phyloP scores from a whole-genome alignment of 164 flowering plant genomes.

The Dillenia turbinata region DNA sequence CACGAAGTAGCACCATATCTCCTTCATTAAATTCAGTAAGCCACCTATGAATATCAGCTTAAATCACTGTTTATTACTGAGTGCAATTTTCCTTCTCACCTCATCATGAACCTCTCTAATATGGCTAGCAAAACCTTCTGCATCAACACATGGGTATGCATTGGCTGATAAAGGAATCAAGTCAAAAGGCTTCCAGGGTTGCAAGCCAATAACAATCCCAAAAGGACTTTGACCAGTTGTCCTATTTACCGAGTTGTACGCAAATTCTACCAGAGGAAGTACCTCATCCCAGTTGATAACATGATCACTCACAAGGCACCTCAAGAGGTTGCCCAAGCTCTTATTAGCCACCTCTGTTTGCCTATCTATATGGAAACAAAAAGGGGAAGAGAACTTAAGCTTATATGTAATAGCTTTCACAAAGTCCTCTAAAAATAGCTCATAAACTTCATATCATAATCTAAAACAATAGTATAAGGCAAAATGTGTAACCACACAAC shows the following conservation, averaged over 20 bases:
- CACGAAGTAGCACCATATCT: too few relatives aligned
- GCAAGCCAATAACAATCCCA: not conserved
- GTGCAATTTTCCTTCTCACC: too few relatives aligned
- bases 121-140: constrained; percentile 1
- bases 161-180: not conserved
- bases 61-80: too few relatives aligned
- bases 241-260: constrained; percentile 2
- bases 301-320: not conserved
- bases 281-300: constrained; percentile 1
- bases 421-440: too few relatives aligned
- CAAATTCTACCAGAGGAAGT: not conserved
- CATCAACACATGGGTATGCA: not conserved
- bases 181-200: constrained; percentile 1
- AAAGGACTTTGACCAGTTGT: constrained; percentile 1
- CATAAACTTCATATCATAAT: too few relatives aligned
- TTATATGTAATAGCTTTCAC: not conserved
- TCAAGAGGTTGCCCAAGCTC: not conserved
- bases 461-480: too few relatives aligned
- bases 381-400: not conserved
- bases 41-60: too few relatives aligned
- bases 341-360: not conserved
- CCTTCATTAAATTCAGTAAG: too few relatives aligned
- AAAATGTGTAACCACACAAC: too few relatives aligned
- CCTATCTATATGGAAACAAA: not conserved
- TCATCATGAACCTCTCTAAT: not conserved